Base-by-base conservation (phyloP, 345 rosid genomes). In the Gossypium stocksii region DNA sequence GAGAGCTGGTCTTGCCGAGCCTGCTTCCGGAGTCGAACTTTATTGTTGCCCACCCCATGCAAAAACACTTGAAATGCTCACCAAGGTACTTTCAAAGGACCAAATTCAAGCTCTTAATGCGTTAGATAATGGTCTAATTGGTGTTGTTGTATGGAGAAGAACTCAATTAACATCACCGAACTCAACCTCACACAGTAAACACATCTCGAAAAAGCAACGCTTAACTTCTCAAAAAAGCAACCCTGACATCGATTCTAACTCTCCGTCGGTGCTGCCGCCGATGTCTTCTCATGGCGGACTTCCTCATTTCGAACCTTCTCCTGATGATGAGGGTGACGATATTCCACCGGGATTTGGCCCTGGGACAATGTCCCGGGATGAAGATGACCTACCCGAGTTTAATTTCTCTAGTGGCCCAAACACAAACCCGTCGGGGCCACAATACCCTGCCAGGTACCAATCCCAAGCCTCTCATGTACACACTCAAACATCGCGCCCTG, bases 321-420 rank as follows among this genome's bases (percentile, higher is more conserved):
- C 76, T 49, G 27, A 9, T 57, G 61, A 57, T 19, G 59, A 56
- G 25, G 80, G 73, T 64, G 93, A 84, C 54, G 99, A 92, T 45
- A 83, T 91, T 34, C 99, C 98, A 22, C 99, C 98, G 2, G 99
- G 99, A 27, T 95, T 95, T 66, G 98, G 97, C 19, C 97, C 97
- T 0, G 83, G 29, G 27, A 57, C 84, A 2, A 15, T 60, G 6
- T 66, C 72, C 7, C 89, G 87, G 75, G 98, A 91, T 10, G 98
- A 90, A 13, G 99, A 96, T 79, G 97, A 94, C 82, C 74, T 94
- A 48, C 99, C 98, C 2, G 97, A 92, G 86, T 94, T 90, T 74
- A 92, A 88, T 25, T 94, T 87, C 77, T 82, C 90, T 0, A 45
- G 87, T 53, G 83, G 83, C 63, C 65, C 74, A 17, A 65, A 80